phyloP scores from a whole-genome alignment of 345 rosid genomes.

The Aurinia saxatilis region DNA sequence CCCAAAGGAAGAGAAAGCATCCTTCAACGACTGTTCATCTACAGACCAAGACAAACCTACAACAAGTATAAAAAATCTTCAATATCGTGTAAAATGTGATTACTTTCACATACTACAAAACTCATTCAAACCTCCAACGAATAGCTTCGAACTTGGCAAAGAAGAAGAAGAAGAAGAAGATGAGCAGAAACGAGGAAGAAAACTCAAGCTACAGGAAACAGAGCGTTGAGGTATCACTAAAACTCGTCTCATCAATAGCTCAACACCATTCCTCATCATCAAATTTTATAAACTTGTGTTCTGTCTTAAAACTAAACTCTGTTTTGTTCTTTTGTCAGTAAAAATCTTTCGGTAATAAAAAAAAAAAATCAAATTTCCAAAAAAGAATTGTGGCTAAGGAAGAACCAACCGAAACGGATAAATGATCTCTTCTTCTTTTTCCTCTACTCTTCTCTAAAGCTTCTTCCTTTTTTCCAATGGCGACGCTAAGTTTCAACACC shows the following conservation, averaged over 20 bases:
- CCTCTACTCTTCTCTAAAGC: constrained; percentile 4
- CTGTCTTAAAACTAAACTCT: not conserved
- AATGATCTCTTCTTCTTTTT: not conserved
- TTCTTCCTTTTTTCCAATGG: constrained; percentile 49
- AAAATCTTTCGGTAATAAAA: too few relatives aligned
- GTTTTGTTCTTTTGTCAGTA: not conserved
- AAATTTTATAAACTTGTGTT: not conserved
- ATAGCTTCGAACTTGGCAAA: constrained; percentile 50
- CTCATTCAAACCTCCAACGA: constrained; percentile 48
- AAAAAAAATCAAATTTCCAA: not conserved
- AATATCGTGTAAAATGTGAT: not conserved
- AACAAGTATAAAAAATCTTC: not conserved
- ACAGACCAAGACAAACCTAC: constrained; percentile 77
- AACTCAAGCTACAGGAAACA: not conserved
- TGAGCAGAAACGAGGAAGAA: constrained; percentile 4
- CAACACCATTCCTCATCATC: constrained; percentile 8
- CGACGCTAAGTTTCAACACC: constrained; percentile 68
- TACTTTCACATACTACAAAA: not conserved
- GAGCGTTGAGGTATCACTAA: not conserved
- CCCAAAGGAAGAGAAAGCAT: constrained; percentile 75
- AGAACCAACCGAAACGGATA: constrained; percentile 27
- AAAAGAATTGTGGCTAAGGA: constrained; percentile 33
- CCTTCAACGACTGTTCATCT: constrained; percentile 68
- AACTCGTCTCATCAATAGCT: constrained; percentile 8
- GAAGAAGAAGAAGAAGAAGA: constrained; percentile 15